Evolutionary conservation across 1,139 yeast genomes (phyloP).

Genomic region (Suhomyces choctaworum): DNA sequence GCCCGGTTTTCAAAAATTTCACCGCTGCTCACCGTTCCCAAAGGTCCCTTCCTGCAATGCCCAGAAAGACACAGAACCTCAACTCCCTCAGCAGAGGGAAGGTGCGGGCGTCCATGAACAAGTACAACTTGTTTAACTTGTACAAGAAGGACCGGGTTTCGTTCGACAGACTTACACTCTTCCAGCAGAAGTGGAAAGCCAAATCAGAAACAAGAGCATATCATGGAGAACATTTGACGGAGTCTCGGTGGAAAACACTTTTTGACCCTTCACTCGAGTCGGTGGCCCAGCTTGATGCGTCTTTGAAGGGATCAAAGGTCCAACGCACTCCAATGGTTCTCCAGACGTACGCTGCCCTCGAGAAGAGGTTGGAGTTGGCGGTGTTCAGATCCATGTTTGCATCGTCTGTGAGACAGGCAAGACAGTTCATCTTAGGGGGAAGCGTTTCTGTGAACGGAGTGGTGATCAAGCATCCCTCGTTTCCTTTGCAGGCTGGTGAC

Average conservation of each 20-base stretch:
- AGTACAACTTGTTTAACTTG: constrained; percentile 84
- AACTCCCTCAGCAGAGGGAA: constrained; percentile 68
- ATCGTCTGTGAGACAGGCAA: constrained; percentile 89
- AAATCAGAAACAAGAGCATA: constrained; percentile 92
- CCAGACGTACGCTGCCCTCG: constrained; percentile 87
- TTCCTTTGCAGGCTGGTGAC: constrained; percentile 79
- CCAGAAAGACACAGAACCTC: constrained; percentile 59
- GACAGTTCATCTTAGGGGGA: constrained; percentile 82
- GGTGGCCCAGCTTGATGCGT: constrained; percentile 81
- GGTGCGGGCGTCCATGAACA: constrained; percentile 90
- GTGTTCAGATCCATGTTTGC: constrained; percentile 92
- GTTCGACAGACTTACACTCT: constrained; percentile 60
- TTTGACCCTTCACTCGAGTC: constrained; percentile 77
- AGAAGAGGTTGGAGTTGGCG: constrained; percentile 86
- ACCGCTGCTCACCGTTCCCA: constrained; percentile 2
- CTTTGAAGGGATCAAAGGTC: constrained; percentile 59
- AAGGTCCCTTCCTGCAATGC: constrained; percentile 39
- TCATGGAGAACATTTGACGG: constrained; percentile 93
- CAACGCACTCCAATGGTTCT: constrained; percentile 73
- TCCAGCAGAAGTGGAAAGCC: constrained; percentile 89
- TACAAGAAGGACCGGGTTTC: constrained; percentile 62
- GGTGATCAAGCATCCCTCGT: constrained; percentile 75
- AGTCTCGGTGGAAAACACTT: constrained; percentile 71
- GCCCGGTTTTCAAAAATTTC: constrained; percentile 5
- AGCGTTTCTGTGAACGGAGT: constrained; percentile 85